Evolutionary conservation across 1,284 basidiomycete species (phyloP).

Genomic region (Meripilus lineatus): DNA sequence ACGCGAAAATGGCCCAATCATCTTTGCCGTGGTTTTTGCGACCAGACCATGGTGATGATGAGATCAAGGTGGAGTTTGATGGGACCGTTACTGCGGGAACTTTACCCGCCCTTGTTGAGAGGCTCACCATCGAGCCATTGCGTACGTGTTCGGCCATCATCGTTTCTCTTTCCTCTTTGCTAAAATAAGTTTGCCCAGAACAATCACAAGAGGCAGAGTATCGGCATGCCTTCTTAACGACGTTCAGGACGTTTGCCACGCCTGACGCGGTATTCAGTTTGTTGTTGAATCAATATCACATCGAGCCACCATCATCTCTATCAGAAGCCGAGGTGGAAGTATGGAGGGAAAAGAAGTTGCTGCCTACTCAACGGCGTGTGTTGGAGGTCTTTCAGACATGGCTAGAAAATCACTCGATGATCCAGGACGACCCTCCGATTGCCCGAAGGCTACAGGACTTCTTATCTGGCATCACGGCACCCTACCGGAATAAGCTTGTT

Average conservation of each 20-base stretch:
- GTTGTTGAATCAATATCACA: slow-evolving; percentile 59
- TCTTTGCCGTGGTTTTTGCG: slow-evolving; percentile 61
- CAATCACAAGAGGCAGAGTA: slow-evolving; percentile 45
- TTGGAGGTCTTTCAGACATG: slow-evolving; percentile 54
- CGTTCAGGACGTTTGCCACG: slow-evolving; percentile 74
- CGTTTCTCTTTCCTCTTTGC: background rate
- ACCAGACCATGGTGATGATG: slow-evolving; percentile 48
- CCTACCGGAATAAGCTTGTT: slow-evolving; percentile 37
- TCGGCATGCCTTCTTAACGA: slow-evolving; percentile 69
- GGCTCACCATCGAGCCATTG: slow-evolving; percentile 53
- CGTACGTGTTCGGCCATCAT: slow-evolving; percentile 33
- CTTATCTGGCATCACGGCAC: slow-evolving; percentile 38
- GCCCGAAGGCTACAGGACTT: slow-evolving; percentile 53
- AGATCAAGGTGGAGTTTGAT: slow-evolving; percentile 54
- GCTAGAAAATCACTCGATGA: slow-evolving; percentile 54
- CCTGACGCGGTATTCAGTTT: slow-evolving; percentile 64
- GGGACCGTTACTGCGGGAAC: slow-evolving; percentile 63
- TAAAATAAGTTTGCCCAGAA: slow-evolving; percentile 24
- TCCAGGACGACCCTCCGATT: slow-evolving; percentile 61
- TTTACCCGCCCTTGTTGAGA: slow-evolving; percentile 65
- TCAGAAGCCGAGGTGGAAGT: slow-evolving; percentile 48
- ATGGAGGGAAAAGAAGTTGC: slow-evolving; percentile 62
- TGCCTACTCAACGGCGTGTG: slow-evolving; percentile 51
- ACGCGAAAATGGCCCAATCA: slow-evolving; percentile 31
- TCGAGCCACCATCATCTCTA: slow-evolving; percentile 48